These are phyloP conservation scores for Cyclotella choctawhatcheeana DNA, from an alignment of 108 stramenopile genomes.

Conservation along the genomic window DNA sequence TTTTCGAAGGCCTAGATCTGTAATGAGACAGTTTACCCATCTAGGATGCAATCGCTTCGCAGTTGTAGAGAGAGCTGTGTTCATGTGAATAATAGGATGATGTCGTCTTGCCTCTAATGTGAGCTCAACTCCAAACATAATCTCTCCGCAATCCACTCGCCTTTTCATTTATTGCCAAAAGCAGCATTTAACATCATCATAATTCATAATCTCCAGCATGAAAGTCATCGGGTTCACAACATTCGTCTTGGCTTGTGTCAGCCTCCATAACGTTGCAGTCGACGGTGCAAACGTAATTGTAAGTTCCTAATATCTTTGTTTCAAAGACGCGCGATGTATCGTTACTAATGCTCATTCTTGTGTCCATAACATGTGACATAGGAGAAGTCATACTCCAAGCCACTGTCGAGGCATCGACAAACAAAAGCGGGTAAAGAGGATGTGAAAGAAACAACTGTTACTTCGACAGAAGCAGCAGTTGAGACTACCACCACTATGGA, in stretches of 20 bases:
- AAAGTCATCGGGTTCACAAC: background rate
- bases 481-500: too few species aligned
- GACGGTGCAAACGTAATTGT: background rate
- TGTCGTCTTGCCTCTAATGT: too few species aligned
- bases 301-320: background rate
- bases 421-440: background rate
- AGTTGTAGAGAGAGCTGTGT: too few species aligned
- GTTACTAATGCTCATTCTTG: background rate
- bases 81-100: too few species aligned
- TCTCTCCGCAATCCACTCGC: too few species aligned
- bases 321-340: background rate
- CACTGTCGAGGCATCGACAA: background rate
- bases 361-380: background rate
- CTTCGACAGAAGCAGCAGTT: background rate
- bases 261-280: background rate
- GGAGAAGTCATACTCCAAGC: background rate
- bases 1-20: too few species aligned
- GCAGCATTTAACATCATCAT: background rate
- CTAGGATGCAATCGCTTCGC: too few species aligned
- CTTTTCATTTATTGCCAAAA: background rate
- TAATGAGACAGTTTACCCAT: too few species aligned
- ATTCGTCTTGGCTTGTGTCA: background rate
- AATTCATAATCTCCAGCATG: background rate
- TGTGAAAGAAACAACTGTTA: background rate
- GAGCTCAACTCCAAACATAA: too few species aligned